phyloP scores from a whole-genome alignment of 257 asterid species.

The Rauvolfia tetraphylla region DNA sequence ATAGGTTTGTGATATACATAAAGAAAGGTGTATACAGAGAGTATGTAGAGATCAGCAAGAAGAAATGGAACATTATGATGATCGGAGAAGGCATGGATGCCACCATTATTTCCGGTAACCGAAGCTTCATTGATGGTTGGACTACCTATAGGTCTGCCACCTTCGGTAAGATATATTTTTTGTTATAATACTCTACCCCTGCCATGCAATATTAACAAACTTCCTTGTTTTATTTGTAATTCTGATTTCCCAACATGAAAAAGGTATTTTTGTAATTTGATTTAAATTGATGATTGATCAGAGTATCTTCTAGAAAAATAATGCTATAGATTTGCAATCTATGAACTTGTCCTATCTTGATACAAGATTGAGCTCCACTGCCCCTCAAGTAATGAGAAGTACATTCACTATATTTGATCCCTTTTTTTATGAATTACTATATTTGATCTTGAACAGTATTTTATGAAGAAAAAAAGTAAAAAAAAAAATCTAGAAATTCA shows the following conservation, averaged over 20 bases:
- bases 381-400: no score
- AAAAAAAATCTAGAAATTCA: no score
- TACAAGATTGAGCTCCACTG: no score
- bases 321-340: neutral
- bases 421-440: no score
- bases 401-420: no score
- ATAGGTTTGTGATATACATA: conserved; percentile 42
- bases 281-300: neutral
- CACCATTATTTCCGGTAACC: conserved; percentile 58
- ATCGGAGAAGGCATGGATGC: conserved; percentile 62
- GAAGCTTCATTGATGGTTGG: conserved; percentile 54
- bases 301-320: neutral
- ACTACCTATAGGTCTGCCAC: conserved; percentile 68
- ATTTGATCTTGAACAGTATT: no score
- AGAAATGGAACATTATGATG: conserved; percentile 62
- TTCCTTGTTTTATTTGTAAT: neutral
- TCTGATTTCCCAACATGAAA: neutral
- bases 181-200: neutral
- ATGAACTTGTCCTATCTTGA: neutral
- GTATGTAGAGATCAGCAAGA: conserved; percentile 51
- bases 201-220: neutral
- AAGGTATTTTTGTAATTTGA: neutral
- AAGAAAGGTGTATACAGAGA: conserved; percentile 59
- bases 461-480: no score
- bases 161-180: conserved; percentile 41